Evolutionary conservation across 148 eudicot genomes (phyloP).

Genomic region (Silene uniflora): DNA sequence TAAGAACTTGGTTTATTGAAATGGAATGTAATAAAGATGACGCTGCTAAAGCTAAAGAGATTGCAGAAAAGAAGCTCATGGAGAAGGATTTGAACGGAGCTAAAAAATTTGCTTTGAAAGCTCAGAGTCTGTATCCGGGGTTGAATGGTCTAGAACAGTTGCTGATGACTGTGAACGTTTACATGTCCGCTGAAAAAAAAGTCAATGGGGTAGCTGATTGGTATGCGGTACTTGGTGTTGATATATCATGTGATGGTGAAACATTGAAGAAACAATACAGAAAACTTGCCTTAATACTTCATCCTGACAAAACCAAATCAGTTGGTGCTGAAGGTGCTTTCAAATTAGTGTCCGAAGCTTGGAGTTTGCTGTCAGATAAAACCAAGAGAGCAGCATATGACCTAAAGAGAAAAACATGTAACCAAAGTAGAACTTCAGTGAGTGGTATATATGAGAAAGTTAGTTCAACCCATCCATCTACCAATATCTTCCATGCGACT

Average conservation of each 20-base stretch:
- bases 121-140: constrained; percentile 39
- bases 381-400: constrained; percentile 45
- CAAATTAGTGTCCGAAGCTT: constrained; percentile 55
- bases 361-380: constrained; percentile 57
- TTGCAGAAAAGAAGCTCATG: constrained; percentile 33
- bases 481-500: constrained; percentile 22
- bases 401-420: constrained; percentile 38
- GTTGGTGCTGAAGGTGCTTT: constrained; percentile 80
- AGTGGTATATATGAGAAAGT: constrained; percentile 25
- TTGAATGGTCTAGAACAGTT: constrained; percentile 58
- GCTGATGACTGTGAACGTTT: constrained; percentile 42
- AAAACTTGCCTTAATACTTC: constrained; percentile 54
- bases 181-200: constrained; percentile 50
- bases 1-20: constrained; percentile 1
- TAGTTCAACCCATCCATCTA: constrained; percentile 21
- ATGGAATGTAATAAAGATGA: constrained; percentile 39
- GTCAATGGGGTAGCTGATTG: constrained; percentile 52
- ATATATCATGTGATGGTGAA: constrained; percentile 47
- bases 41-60: constrained; percentile 31
- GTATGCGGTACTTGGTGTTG: constrained; percentile 61
- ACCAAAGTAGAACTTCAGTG: constrained; percentile 28
- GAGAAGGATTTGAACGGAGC: constrained; percentile 31
- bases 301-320: constrained; percentile 70
- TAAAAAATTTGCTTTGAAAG: constrained; percentile 30
- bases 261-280: constrained; percentile 48